These are phyloP conservation scores for Rutstroemia sp. DNA, from an alignment of 2,329 filamentous ascomycete species.

Conservation along the genomic window DNA sequence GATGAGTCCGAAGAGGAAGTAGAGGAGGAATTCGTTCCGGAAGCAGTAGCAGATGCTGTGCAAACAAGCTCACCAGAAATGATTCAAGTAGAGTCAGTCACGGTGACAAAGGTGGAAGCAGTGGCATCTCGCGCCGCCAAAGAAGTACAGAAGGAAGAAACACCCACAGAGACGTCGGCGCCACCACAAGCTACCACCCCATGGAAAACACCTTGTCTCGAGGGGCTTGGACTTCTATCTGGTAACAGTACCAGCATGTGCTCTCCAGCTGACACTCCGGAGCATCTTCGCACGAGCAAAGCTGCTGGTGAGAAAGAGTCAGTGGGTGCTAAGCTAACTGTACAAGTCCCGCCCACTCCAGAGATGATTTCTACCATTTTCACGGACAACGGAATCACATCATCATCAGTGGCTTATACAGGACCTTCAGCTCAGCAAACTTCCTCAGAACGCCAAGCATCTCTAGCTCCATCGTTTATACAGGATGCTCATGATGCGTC, in stretches of 20 bases:
- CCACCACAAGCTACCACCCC: neutral
- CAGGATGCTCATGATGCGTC: conserved; percentile 1
- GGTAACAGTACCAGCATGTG: neutral
- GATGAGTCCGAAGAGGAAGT: conserved; percentile 23
- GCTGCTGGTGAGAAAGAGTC: neutral
- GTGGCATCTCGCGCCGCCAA: neutral
- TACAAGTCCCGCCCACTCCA: conserved; percentile 4
- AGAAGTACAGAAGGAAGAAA: neutral
- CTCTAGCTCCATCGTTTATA: neutral
- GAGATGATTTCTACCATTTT: conserved; percentile 6
- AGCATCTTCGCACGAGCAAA: neutral
- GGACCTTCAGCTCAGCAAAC: conserved; percentile 3
- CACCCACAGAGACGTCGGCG: neutral
- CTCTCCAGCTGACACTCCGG: conserved; percentile 6
- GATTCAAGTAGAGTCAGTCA: conserved; percentile 10
- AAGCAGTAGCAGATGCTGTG: conserved; percentile 28
- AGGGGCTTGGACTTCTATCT: neutral
- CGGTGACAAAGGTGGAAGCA: neutral
- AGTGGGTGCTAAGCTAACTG: neutral
- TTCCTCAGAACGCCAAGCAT: neutral
- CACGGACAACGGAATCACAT: conserved; percentile 2
- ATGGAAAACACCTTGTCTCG: neutral
- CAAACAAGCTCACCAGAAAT: conserved; percentile 16
- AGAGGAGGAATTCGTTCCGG: conserved; percentile 26
- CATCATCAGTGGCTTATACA: neutral